Evolutionary conservation across 371 early-diverging fungal genomes (phyloP).

Genomic region (Zancudomyces culisetae): DNA sequence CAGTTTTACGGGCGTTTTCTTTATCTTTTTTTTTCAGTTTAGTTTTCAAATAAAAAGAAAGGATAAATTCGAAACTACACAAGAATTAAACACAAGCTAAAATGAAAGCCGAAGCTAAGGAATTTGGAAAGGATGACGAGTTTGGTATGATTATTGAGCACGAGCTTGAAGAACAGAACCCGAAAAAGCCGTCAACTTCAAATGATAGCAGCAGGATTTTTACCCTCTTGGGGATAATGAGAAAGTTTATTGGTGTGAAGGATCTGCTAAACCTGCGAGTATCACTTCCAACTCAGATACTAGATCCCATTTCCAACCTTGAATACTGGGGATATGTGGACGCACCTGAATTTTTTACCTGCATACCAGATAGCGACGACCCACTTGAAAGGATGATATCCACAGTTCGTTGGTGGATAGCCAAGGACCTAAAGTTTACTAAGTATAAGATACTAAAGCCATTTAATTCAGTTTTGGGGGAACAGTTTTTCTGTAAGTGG

Average conservation of each 20-base stretch:
- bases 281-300: slow-evolving; percentile 41
- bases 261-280: slow-evolving; percentile 35
- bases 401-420: slow-evolving; percentile 43
- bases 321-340: slow-evolving; percentile 60
- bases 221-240: slow-evolving; percentile 30
- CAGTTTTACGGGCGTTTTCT: too few relatives aligned
- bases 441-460: slow-evolving; percentile 32
- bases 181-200: background rate
- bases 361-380: slow-evolving; percentile 34
- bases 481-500: slow-evolving; percentile 37
- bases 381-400: slow-evolving; percentile 42
- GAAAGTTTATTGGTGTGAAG: slow-evolving; percentile 36
- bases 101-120: too few relatives aligned
- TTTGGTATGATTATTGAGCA: background rate
- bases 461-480: slow-evolving; percentile 37
- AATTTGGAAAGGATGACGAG: too few relatives aligned
- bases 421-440: slow-evolving; percentile 38
- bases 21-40: too few relatives aligned
- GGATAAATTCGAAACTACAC: too few relatives aligned
- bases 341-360: slow-evolving; percentile 42
- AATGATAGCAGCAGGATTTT: slow-evolving; percentile 23
- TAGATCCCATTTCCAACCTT: slow-evolving; percentile 45
- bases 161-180: background rate
- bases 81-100: too few relatives aligned
- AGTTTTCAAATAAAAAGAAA: too few relatives aligned